Percentiles rank a stretch among this genome's conserved stretches.
Conservation (phyloP, 805 yeast species). For the Candida sonorensis region DNA sequence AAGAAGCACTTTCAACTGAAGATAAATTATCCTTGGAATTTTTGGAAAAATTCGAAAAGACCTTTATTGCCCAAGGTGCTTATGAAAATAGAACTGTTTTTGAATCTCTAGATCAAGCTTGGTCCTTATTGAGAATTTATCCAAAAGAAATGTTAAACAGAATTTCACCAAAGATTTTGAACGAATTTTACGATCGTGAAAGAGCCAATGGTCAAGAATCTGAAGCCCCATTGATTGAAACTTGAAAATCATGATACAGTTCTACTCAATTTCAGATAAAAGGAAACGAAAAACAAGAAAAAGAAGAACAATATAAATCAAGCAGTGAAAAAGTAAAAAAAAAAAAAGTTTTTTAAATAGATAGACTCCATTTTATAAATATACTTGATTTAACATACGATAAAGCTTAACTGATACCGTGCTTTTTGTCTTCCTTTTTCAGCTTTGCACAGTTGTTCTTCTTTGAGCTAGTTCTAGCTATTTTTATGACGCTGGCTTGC, state of each 20-base stretch:
- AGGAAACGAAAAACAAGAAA: too few relatives aligned
- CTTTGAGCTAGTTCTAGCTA: too few relatives aligned
- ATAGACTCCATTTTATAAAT: too few relatives aligned
- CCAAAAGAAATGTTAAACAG: constrained; percentile 99
- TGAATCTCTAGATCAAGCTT: constrained; percentile 95
- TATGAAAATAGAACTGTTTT: constrained; percentile 92
- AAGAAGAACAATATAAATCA: too few relatives aligned
- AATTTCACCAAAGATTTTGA: constrained; percentile 94
- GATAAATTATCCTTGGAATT: constrained; percentile 97
- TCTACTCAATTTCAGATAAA: too few relatives aligned
- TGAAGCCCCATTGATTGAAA: constrained; percentile 20
- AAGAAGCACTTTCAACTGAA: constrained; percentile 95
- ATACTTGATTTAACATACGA: too few relatives aligned
- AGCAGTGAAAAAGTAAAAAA: background rate
- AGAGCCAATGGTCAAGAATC: constrained; percentile 48
- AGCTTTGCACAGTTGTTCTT: too few relatives aligned
- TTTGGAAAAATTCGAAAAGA: constrained; percentile 95
- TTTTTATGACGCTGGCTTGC: too few relatives aligned
- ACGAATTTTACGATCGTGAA: constrained; percentile 91
- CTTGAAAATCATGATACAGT: too few relatives aligned
- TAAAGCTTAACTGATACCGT: too few relatives aligned
- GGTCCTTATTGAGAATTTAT: constrained; percentile 96
- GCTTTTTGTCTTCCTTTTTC: background rate
- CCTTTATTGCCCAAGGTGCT: constrained; percentile 93
- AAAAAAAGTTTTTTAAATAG: background rate